Conservation (phyloP, 495 filamentous ascomycete species). For the Gamarada debralockiae region DNA sequence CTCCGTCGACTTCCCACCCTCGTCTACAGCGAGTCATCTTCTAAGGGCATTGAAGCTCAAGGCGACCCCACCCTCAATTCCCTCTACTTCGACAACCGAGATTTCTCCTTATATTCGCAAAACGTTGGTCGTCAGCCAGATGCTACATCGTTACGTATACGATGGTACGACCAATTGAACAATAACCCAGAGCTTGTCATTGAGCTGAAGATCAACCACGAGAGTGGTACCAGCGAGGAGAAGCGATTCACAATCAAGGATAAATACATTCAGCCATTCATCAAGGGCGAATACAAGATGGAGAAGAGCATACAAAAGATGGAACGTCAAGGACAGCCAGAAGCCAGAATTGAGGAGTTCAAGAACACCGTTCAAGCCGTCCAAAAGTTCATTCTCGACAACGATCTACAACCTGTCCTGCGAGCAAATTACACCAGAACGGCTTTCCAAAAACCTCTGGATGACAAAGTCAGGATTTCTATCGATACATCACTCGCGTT, state of each 20-base stretch:
- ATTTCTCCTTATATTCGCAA: constrained; percentile 78
- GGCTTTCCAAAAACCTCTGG: constrained; percentile 93
- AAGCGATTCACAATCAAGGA: constrained; percentile 81
- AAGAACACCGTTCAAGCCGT: constrained; percentile 70
- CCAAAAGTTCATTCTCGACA: constrained; percentile 72
- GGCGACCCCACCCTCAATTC: constrained; percentile 90
- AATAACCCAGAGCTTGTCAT: constrained; percentile 73
- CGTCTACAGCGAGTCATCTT: constrained; percentile 83
- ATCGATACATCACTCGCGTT: constrained; percentile 91
- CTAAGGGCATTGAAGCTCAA: constrained; percentile 72
- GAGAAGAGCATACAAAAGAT: constrained; percentile 87
- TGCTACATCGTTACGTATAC: constrained; percentile 76
- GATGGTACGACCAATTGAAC: constrained; percentile 87
- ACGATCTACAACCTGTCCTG: constrained; percentile 77
- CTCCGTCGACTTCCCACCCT: constrained; percentile 85
- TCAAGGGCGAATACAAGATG: constrained; percentile 84
- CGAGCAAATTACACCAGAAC: constrained; percentile 92
- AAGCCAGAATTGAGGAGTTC: constrained; percentile 63
- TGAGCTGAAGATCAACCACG: constrained; percentile 83
- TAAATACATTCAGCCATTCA: constrained; percentile 88
- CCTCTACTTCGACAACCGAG: constrained; percentile 87
- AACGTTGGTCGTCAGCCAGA: constrained; percentile 77
- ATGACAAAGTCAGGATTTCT: constrained; percentile 85
- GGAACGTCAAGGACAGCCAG: constrained; percentile 57
- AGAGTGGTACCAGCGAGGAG: constrained; percentile 71